Percentiles rank a stretch among this genome's conserved stretches.
Conservation (phyloP, 2,329 filamentous ascomycete genomes). For the Phymatotrichopsis omnivora region DNA sequence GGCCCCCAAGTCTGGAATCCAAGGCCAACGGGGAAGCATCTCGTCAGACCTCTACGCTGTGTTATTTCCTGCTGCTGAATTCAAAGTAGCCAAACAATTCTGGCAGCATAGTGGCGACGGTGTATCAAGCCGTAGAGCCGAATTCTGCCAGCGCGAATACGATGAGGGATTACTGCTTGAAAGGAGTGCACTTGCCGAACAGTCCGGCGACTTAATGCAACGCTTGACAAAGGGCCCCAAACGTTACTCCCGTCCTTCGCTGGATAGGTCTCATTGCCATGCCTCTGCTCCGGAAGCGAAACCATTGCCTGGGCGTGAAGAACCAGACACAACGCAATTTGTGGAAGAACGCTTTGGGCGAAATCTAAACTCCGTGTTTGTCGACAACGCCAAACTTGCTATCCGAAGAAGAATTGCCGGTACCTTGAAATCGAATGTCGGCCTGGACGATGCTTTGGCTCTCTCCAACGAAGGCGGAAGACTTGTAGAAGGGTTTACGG, state of each 20-base stretch:
- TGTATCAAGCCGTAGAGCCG: constrained; percentile 78
- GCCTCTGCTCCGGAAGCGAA: neutral
- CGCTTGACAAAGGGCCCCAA: constrained; percentile 28
- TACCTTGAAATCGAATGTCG: constrained; percentile 62
- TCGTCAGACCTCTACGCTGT: constrained; percentile 57
- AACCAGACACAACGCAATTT: constrained; percentile 46
- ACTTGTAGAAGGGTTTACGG: constrained; percentile 56
- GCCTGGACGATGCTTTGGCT: constrained; percentile 48
- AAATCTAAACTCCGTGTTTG: constrained; percentile 71
- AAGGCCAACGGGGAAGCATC: constrained; percentile 45
- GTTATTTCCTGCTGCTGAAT: constrained; percentile 57
- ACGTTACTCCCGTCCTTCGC: constrained; percentile 26
- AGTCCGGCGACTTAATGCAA: neutral
- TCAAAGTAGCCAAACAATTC: constrained; percentile 73
- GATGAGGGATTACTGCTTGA: constrained; percentile 56
- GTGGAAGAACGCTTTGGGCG: constrained; percentile 90
- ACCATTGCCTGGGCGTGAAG: constrained; percentile 20
- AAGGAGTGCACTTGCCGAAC: constrained; percentile 23
- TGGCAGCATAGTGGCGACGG: constrained; percentile 97
- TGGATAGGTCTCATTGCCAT: constrained; percentile 24
- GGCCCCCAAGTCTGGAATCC: constrained; percentile 43
- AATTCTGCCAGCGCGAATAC: constrained; percentile 73
- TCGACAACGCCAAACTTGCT: constrained; percentile 72
- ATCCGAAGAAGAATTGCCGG: constrained; percentile 83
- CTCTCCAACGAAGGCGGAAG: constrained; percentile 35